These are phyloP conservation scores for Sugiyamaella pinicola DNA, from an alignment of 1,139 yeast species.

Conservation along the genomic window DNA sequence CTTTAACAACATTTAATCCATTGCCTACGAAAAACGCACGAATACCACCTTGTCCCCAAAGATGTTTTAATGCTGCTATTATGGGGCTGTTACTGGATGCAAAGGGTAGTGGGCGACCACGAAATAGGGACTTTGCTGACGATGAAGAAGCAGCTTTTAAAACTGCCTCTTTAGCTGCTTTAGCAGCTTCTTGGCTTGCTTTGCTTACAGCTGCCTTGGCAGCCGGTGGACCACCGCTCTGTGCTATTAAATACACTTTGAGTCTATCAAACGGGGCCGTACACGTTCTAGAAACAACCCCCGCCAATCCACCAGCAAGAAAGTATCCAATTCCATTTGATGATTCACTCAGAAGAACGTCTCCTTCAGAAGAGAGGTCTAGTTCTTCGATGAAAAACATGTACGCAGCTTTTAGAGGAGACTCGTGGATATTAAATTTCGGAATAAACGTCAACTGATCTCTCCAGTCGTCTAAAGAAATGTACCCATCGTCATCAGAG, in stretches of 20 bases:
- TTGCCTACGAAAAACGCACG: constrained; percentile 91
- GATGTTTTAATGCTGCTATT: constrained; percentile 67
- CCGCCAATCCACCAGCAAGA: constrained; percentile 92
- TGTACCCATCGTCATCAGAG: constrained; percentile 62
- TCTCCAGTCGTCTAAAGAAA: constrained; percentile 85
- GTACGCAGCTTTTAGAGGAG: constrained; percentile 79
- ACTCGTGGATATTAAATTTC: constrained; percentile 55
- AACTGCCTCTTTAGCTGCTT: constrained; percentile 31
- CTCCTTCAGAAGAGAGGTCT: constrained; percentile 88
- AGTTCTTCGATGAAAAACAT: constrained; percentile 77
- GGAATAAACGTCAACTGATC: constrained; percentile 84
- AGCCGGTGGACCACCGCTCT: constrained; percentile 57
- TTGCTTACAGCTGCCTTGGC: constrained; percentile 36
- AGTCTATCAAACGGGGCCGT: constrained; percentile 97
- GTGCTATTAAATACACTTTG: constrained; percentile 89
- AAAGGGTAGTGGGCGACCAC: constrained; percentile 2
- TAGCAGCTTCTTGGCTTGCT: constrained; percentile 36
- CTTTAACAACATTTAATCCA: constrained; percentile 89
- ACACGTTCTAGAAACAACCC: constrained; percentile 94
- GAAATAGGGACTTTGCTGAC: constrained; percentile 20
- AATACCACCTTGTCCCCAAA: constrained; percentile 88
- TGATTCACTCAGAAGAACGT: constrained; percentile 78
- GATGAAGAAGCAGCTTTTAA: constrained; percentile 7
- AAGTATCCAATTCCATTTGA: constrained; percentile 86
- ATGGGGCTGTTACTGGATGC: constrained; percentile 23